Base-by-base conservation (phyloP, 371 early-diverging fungal species). In the Actinomortierella wolfii region DNA sequence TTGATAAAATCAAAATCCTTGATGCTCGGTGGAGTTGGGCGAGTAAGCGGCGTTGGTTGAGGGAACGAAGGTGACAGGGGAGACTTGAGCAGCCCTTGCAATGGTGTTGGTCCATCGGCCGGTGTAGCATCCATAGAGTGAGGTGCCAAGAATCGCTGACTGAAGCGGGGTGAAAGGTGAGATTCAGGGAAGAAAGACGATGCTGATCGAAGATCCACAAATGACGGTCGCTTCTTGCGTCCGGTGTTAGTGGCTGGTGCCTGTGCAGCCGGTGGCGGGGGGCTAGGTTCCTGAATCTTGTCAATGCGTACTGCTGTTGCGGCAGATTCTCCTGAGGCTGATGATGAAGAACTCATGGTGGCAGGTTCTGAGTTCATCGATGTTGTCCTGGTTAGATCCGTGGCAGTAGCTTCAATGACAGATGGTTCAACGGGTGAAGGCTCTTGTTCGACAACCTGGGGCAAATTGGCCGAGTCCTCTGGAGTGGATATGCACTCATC, bases 1-100 rank as follows among this genome's bases (percentile, higher is more conserved):
- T 95, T 95, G 70, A 95, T 89, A 51, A 96, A 90, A 52, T 94
- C 93, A 76, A 89, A 96, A 67, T 96, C 94, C 69, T 92, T 92
- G 76, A 94, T 94, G 41, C 88, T 86, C 0, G 94, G 92, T 14
- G 83, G 78, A 0, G 78, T 75, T 5, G 85, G 85, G 15, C 85
- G 77, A 0, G 78, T 67, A 5, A 78, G 59, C 0, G 81, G 65
- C 17, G 80, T 74, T 0, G 83, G 78, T 1, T 78, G 83, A 15
- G 80, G 77, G 40, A 82, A 85, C 6, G 82, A 83, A 1, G 76
- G 76, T 15, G 84, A 68, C 41, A 65, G 25, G 0, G 68, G 68
- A 18, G 68, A 68, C 28, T 61, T 68, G 54, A 68, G 51, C 41
- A 75, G 39, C 23, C 50, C 14, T 1, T 61, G 43, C n/a, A 65